These are phyloP conservation scores for Triangularia verruculosa DNA, from an alignment of 2,329 filamentous ascomycete species.

Conservation along the genomic window DNA sequence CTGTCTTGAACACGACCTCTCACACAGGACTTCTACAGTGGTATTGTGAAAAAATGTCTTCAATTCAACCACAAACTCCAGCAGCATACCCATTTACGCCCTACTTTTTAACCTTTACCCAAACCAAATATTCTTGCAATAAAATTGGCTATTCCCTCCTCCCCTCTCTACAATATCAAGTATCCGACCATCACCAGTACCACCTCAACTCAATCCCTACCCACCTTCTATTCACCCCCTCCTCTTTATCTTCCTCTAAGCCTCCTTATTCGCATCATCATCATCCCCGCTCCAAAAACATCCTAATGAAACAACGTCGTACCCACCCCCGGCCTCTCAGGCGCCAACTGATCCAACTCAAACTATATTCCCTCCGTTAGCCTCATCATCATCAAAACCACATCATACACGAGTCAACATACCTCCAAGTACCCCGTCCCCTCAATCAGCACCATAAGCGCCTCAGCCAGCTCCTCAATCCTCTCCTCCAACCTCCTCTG, in stretches of 20 bases:
- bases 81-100: no score
- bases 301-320: slow-evolving; percentile 20
- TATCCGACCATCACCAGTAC: background rate
- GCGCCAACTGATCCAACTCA: slow-evolving; percentile 24
- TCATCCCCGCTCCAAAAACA: background rate
- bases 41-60: no score
- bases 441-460: slow-evolving; percentile 77
- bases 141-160: background rate
- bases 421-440: slow-evolving; percentile 86
- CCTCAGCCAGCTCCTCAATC: slow-evolving; percentile 76
- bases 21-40: no score
- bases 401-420: slow-evolving; percentile 34
- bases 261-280: background rate
- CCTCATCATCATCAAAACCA: background rate
- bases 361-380: slow-evolving; percentile 20
- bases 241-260: background rate
- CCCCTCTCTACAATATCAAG: background rate
- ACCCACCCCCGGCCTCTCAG: slow-evolving; percentile 22
- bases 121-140: background rate
- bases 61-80: no score
- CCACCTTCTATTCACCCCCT: background rate
- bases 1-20: no score
- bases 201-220: background rate
- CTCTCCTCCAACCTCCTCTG: slow-evolving; percentile 53
- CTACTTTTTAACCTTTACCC: background rate